Conservation (phyloP, 1,284 basidiomycete genomes). For the Austroboletus niveus region DNA sequence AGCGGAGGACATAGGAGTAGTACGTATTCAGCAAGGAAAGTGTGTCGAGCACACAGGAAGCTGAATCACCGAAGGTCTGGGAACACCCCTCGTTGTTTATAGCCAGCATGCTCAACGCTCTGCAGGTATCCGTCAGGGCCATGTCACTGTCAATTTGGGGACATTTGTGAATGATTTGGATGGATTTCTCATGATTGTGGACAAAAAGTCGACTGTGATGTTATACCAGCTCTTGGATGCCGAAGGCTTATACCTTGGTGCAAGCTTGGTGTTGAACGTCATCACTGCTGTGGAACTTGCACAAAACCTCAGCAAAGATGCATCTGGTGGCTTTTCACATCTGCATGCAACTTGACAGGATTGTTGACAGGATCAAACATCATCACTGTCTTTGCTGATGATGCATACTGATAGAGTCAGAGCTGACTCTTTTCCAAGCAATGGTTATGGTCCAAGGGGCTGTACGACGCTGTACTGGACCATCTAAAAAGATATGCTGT, state of each 20-base stretch:
- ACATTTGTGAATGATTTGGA: constrained; percentile 81
- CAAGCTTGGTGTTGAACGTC: constrained; percentile 93
- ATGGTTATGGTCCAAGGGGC: constrained; percentile 86
- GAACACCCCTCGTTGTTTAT: neutral
- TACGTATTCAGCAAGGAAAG: constrained; percentile 80
- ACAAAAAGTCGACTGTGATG: constrained; percentile 91
- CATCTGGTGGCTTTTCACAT: constrained; percentile 9
- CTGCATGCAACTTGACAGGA: neutral
- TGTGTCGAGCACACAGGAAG: constrained; percentile 81
- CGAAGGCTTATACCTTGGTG: constrained; percentile 96
- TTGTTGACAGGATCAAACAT: constrained; percentile 69
- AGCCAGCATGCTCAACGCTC: constrained; percentile 4
- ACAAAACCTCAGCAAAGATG: constrained; percentile 79
- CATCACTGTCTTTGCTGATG: constrained; percentile 91
- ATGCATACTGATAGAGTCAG: constrained; percentile 97
- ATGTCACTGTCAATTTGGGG: constrained; percentile 91
- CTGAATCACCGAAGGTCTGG: constrained; percentile 92
- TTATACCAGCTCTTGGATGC: constrained; percentile 90
- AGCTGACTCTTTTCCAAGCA: constrained; percentile 92
- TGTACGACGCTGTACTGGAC: constrained; percentile 79
- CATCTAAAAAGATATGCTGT: constrained; percentile 91
- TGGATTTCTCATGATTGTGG: constrained; percentile 85
- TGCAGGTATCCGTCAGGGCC: constrained; percentile 93
- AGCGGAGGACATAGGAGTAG: too few species aligned
- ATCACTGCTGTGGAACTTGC: constrained; percentile 92